These are phyloP conservation scores for Zasmidium cellare DNA, from an alignment of 2,329 filamentous ascomycete species.

Conservation along the genomic window DNA sequence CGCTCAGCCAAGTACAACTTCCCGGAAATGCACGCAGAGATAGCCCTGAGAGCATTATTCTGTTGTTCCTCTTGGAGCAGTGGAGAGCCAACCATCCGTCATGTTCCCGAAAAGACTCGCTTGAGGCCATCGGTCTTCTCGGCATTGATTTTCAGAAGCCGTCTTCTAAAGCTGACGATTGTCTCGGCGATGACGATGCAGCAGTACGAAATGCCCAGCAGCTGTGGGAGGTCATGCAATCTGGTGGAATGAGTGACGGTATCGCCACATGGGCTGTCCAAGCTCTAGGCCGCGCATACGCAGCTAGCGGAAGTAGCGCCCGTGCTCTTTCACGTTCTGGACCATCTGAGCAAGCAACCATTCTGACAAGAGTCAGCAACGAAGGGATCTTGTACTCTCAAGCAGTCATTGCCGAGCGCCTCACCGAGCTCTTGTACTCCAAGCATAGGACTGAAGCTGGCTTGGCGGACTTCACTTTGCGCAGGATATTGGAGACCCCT, in stretches of 20 bases:
- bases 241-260: constrained; percentile 18
- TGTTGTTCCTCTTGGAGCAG: constrained; percentile 79
- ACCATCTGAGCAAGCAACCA: background rate
- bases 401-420: constrained; percentile 37
- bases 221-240: constrained; percentile 26
- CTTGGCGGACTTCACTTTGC: constrained; percentile 43
- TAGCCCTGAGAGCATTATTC: constrained; percentile 74
- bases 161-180: constrained; percentile 59
- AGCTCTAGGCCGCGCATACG: constrained; percentile 80
- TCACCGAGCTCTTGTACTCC: constrained; percentile 28
- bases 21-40: constrained; percentile 69
- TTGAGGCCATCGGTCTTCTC: constrained; percentile 70
- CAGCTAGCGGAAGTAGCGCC: constrained; percentile 42
- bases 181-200: constrained; percentile 66
- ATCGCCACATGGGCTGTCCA: constrained; percentile 77
- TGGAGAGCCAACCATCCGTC: constrained; percentile 62
- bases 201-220: constrained; percentile 46
- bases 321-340: background rate
- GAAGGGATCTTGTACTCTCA: constrained; percentile 27
- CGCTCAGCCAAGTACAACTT: constrained; percentile 55
- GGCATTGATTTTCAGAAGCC: constrained; percentile 72
- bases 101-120: constrained; percentile 68
- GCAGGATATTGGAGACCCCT: constrained; percentile 21
- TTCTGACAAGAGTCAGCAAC: background rate
- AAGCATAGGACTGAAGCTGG: constrained; percentile 41